A percentile compares a stretch with the other conserved stretches of the same genome.
Evolutionary conservation across 768 basidiomycete species (phyloP).

Genomic region (Russula sp.): DNA sequence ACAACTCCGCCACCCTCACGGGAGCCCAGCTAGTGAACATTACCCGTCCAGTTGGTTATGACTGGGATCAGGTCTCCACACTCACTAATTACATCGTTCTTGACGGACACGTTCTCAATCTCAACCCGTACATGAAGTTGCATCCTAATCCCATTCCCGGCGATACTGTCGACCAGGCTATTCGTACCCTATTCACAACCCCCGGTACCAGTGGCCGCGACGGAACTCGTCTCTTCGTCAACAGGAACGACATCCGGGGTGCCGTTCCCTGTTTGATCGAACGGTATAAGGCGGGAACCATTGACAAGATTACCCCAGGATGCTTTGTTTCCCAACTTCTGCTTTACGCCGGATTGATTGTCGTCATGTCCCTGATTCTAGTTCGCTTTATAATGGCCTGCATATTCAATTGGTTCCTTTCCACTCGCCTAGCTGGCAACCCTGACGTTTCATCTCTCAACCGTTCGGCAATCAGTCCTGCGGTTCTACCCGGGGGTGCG

Average conservation of each 20-base stretch:
- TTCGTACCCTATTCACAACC: conserved; percentile 67
- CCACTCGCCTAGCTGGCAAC: conserved; percentile 72
- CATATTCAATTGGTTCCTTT: conserved; percentile 95
- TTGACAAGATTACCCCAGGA: conserved; percentile 94
- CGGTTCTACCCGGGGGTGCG: conserved; percentile 95
- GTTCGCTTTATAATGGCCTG: conserved; percentile 96
- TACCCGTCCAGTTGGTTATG: conserved; percentile 72
- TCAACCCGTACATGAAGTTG: conserved; percentile 76
- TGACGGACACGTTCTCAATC: conserved; percentile 92
- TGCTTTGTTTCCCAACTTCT: conserved; percentile 90
- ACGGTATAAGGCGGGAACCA: conserved; percentile 90
- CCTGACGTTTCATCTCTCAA: conserved; percentile 70
- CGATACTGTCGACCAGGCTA: conserved; percentile 78
- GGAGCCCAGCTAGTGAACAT: conserved; percentile 67
- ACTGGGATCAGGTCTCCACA: conserved; percentile 83
- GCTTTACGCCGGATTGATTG: conserved; percentile 84
- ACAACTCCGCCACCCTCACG: conserved; percentile 52
- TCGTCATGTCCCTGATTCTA: conserved; percentile 87
- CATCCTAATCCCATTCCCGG: conserved; percentile 64
- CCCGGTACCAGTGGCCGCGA: conserved; percentile 70
- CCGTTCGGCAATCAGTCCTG: conserved; percentile 85
- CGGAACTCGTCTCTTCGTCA: conserved; percentile 83
- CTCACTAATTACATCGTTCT: conserved; percentile 78
- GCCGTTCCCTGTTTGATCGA: conserved; percentile 78
- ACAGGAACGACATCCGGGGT: conserved; percentile 57